A percentile compares a stretch with the other conserved stretches of the same genome.
These are phyloP conservation scores for Ophidiomyces ophidiicola DNA, from an alignment of 2,329 filamentous ascomycete species.

Conservation along the genomic window DNA sequence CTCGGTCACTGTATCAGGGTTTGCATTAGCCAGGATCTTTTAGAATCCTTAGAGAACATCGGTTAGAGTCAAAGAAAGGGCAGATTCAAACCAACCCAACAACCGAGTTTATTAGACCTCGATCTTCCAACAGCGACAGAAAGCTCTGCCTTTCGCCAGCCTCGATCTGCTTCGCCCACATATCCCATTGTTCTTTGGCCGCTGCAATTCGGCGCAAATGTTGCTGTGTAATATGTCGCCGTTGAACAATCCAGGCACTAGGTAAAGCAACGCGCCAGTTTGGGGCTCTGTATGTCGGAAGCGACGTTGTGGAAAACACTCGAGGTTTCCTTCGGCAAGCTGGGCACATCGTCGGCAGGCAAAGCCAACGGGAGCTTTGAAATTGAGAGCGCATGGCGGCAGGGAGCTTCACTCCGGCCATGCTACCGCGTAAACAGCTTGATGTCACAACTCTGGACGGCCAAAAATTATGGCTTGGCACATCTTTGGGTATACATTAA, in stretches of 20 bases:
- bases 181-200: slow-evolving; percentile 31
- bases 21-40: too few relatives aligned
- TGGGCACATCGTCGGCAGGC: background rate
- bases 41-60: too few relatives aligned
- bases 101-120: slow-evolving; percentile 36
- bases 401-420: background rate
- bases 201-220: slow-evolving; percentile 29
- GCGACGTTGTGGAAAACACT: background rate
- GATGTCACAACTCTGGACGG: background rate
- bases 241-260: slow-evolving; percentile 1
- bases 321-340: slow-evolving; percentile 2
- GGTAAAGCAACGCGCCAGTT: background rate
- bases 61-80: too few relatives aligned
- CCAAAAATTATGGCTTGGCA: too few relatives aligned
- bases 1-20: slow-evolving; percentile 20
- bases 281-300: too few relatives aligned
- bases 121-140: slow-evolving; percentile 34
- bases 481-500: background rate
- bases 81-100: slow-evolving; percentile 26
- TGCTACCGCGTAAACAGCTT: background rate
- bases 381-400: slow-evolving; percentile 3
- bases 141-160: slow-evolving; percentile 35
- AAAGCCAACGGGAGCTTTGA: background rate
- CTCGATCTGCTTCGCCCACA: slow-evolving; percentile 32
- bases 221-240: slow-evolving; percentile 29